phyloP scores from a whole-genome alignment of 1,284 basidiomycete genomes.

The Ganoderma multipileum region DNA sequence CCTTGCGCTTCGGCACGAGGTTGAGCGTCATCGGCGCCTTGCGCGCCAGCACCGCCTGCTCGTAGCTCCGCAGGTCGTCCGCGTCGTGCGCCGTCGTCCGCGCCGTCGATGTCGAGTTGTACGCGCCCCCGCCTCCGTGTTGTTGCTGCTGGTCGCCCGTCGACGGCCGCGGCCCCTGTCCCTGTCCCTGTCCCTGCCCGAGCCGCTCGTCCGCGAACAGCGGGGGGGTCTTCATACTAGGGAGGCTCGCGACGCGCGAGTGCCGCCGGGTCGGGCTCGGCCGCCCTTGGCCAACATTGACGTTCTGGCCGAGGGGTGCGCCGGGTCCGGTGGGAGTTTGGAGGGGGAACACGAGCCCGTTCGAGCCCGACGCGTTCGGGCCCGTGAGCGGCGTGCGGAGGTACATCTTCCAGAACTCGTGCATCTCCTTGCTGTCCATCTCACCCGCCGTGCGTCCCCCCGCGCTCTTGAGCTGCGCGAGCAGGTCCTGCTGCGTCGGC shows the following conservation, averaged over 20 bases:
- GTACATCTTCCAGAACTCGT: conserved; percentile 79
- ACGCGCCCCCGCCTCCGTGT: conserved; percentile 1
- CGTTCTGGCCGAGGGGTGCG: conserved; percentile 35
- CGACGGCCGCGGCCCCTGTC: conserved; percentile 14
- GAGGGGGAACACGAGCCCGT: conserved; percentile 31
- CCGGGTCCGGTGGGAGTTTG: conserved; percentile 39
- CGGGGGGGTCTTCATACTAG: conserved; percentile 68
- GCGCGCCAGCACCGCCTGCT: conserved; percentile 75
- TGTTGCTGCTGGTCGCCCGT: conserved; percentile 18
- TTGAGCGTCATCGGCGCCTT: conserved; percentile 63
- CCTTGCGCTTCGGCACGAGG: conserved; percentile 46
- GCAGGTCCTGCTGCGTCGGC: conserved; percentile 34
- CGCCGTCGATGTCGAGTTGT: conserved; percentile 26
- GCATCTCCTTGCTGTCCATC: conserved; percentile 60
- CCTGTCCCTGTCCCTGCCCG: neutral
- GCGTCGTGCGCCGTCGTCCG: conserved; percentile 49
- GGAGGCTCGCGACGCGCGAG: conserved; percentile 66
- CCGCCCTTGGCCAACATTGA: conserved; percentile 22
- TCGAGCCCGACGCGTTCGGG: conserved; percentile 36
- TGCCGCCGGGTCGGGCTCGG: conserved; percentile 46
- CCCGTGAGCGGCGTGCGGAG: conserved; percentile 73
- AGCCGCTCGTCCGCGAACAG: conserved; percentile 29
- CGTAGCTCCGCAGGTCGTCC: conserved; percentile 75
- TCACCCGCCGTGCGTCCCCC: conserved; percentile 45
- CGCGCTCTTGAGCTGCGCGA: conserved; percentile 37